Conservation (phyloP, 192 early-diverging fungal genomes). For the Mortierella claussenii region DNA sequence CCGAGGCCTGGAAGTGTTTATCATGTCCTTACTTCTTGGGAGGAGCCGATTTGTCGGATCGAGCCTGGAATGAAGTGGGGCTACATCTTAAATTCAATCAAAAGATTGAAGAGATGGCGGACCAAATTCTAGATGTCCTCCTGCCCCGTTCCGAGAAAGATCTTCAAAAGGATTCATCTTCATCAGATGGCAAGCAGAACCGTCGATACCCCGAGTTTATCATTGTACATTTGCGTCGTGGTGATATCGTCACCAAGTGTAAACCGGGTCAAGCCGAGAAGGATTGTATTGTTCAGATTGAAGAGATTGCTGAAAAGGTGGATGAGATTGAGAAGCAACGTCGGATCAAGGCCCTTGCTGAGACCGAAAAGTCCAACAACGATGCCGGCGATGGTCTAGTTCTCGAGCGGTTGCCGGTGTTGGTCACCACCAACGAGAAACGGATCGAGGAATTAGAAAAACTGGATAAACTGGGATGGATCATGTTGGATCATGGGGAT, state of each 20-base stretch:
- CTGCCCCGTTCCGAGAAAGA: not conserved
- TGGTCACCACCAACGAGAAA: slow-evolving; percentile 49
- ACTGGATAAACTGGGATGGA: slow-evolving; percentile 43
- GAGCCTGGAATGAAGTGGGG: slow-evolving; percentile 37
- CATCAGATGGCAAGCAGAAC: not conserved
- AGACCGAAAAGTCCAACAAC: not conserved
- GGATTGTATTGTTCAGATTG: slow-evolving; percentile 48
- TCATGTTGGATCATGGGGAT: slow-evolving; percentile 45
- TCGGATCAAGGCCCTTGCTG: slow-evolving; percentile 16
- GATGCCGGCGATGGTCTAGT: not conserved
- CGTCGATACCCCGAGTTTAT: slow-evolving; percentile 49
- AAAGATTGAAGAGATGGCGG: slow-evolving; percentile 36
- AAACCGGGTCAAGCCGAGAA: slow-evolving; percentile 23
- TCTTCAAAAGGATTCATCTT: not conserved
- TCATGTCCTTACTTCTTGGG: slow-evolving; percentile 41
- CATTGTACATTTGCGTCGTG: slow-evolving; percentile 42
- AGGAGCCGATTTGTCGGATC: slow-evolving; percentile 1
- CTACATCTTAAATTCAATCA: slow-evolving; percentile 27
- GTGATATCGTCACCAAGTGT: slow-evolving; percentile 50
- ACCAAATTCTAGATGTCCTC: slow-evolving; percentile 22
- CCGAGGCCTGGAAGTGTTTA: slow-evolving; percentile 40
- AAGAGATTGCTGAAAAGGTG: slow-evolving; percentile 47
- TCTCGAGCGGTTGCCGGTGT: slow-evolving; percentile 32
- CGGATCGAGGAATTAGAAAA: slow-evolving; percentile 29
- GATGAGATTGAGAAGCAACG: slow-evolving; percentile 41